A percentile compares a stretch with the other conserved stretches of the same genome.
phyloP scores from a whole-genome alignment of 176 grass and related monocot species.

The Urochloa ruziziensis region DNA sequence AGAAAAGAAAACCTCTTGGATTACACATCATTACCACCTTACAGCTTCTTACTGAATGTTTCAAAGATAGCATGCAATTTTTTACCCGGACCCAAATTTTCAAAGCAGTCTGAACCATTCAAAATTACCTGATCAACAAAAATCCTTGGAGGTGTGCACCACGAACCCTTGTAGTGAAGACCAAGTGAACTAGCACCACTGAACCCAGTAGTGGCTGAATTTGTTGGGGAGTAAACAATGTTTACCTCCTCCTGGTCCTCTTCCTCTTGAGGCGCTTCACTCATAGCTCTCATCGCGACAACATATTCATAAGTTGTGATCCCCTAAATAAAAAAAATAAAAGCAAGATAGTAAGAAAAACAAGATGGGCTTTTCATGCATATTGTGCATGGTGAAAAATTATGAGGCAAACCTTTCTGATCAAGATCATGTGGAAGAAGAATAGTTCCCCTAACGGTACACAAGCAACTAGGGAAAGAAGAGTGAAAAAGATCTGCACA shows the following conservation, averaged over 20 bases:
- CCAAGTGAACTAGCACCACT: slow-evolving; percentile 68
- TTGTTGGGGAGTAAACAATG: slow-evolving; percentile 77
- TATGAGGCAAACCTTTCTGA: slow-evolving; percentile 66
- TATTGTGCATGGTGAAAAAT: background rate
- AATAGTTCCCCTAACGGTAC: slow-evolving; percentile 82
- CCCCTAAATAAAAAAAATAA: slow-evolving; percentile 46
- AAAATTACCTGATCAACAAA: slow-evolving; percentile 63
- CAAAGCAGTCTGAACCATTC: background rate
- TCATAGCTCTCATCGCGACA: slow-evolving; percentile 89
- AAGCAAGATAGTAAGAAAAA: slow-evolving; percentile 14
- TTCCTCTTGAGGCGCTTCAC: slow-evolving; percentile 61
- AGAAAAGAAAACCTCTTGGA: background rate
- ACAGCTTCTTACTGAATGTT: background rate
- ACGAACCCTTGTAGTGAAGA: slow-evolving; percentile 76
- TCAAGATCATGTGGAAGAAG: slow-evolving; percentile 95
- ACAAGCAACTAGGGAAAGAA: slow-evolving; percentile 71
- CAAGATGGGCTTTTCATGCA: background rate
- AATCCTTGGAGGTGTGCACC: slow-evolving; percentile 96
- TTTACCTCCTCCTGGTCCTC: slow-evolving; percentile 60
- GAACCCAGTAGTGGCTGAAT: slow-evolving; percentile 82
- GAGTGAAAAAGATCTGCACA: slow-evolving; percentile 70
- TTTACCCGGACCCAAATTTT: background rate
- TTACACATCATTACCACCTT: background rate
- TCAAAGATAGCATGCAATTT: background rate
- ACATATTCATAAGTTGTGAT: slow-evolving; percentile 95